These are phyloP conservation scores for Agroathelia rolfsii DNA, from an alignment of 1,284 basidiomycete genomes.

Conservation along the genomic window DNA sequence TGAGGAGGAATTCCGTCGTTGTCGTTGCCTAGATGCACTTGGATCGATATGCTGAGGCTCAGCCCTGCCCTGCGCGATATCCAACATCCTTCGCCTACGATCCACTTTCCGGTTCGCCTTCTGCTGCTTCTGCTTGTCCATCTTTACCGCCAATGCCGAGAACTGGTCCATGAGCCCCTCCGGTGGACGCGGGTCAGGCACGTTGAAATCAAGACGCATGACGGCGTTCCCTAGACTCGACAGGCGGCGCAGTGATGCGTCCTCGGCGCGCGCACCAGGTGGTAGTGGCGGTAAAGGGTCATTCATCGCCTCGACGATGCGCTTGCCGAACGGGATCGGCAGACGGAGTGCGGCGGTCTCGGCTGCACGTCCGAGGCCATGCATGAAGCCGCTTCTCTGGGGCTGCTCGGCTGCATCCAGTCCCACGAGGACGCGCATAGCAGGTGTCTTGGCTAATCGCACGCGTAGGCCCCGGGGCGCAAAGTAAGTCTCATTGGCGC, in stretches of 20 bases:
- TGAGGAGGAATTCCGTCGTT: too few species aligned
- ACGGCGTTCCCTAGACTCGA: slow-evolving; percentile 13
- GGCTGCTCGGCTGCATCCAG: slow-evolving; percentile 4
- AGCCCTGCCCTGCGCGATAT: too few species aligned
- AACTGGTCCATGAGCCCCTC: slow-evolving; percentile 15
- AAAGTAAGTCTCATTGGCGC: slow-evolving; percentile 19
- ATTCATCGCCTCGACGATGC: slow-evolving; percentile 1
- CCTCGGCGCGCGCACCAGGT: not conserved
- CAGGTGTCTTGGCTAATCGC: slow-evolving; percentile 18
- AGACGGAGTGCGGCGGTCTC: slow-evolving; percentile 6
- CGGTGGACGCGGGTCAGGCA: slow-evolving; percentile 15
- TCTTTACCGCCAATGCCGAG: slow-evolving; percentile 13
- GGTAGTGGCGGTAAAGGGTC: slow-evolving; percentile 3
- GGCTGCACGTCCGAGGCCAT: slow-evolving; percentile 4
- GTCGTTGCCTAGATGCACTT: too few species aligned
- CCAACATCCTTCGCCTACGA: too few species aligned
- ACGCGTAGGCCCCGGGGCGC: slow-evolving; percentile 17
- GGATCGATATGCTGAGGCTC: too few species aligned
- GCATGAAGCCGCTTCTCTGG: too few species aligned
- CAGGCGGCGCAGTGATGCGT: slow-evolving; percentile 13
- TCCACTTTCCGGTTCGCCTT: too few species aligned
- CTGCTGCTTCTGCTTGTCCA: slow-evolving; percentile 11
- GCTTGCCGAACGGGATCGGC: slow-evolving; percentile 4
- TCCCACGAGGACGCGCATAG: slow-evolving; percentile 15
- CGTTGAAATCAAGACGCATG: slow-evolving; percentile 11